Evolutionary conservation across 2,329 filamentous ascomycete genomes (phyloP).

Genomic region (Diatrype stigma): DNA sequence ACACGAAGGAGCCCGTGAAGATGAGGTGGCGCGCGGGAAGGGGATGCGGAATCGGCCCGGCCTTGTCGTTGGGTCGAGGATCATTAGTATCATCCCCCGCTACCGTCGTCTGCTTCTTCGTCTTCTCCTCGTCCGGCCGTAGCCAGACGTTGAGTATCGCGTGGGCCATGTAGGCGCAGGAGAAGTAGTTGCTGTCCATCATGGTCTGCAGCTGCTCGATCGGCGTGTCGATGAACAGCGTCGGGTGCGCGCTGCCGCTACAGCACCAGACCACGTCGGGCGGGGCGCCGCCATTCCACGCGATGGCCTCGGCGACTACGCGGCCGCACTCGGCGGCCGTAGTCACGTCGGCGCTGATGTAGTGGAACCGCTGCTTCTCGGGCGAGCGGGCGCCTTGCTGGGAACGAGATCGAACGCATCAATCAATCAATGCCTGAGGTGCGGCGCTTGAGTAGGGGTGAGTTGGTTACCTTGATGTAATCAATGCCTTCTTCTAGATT

Average conservation of each 20-base stretch:
- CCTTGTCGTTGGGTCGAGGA: no score
- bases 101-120: no score
- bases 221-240: conserved; percentile 31
- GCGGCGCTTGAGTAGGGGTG: no score
- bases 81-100: no score
- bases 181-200: conserved; percentile 38
- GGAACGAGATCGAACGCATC: conserved; percentile 1
- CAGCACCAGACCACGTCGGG: conserved; percentile 65
- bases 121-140: conserved; percentile 1
- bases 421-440: no score
- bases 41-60: no score
- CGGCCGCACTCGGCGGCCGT: conserved; percentile 50
- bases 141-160: conserved; percentile 28
- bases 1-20: conserved; percentile 61
- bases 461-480: conserved; percentile 45
- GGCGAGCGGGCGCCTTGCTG: conserved; percentile 46
- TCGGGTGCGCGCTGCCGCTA: conserved; percentile 57
- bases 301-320: conserved; percentile 52
- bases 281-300: conserved; percentile 55
- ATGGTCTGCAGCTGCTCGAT: conserved; percentile 28
- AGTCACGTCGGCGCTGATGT: conserved; percentile 62
- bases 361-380: conserved; percentile 55
- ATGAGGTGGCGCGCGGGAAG: conserved; percentile 52
- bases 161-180: conserved; percentile 35
- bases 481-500: conserved; percentile 57